These are phyloP conservation scores for Cnidoscolus chayamansa DNA, from an alignment of 441 rosid genomes.

Conservation along the genomic window DNA sequence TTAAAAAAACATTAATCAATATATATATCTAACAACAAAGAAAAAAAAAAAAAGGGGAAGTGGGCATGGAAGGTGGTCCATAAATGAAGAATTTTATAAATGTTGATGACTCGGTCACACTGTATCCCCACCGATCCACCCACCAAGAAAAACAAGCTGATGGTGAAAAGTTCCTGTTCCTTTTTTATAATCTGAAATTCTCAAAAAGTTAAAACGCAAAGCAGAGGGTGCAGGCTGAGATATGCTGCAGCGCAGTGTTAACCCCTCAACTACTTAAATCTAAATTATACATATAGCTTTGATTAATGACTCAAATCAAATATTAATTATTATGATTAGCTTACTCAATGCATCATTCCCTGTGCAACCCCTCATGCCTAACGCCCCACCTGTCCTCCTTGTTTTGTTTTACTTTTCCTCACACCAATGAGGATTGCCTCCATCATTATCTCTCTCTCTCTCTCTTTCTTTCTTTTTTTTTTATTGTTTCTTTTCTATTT, in stretches of 20 bases:
- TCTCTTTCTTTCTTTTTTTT: neutral
- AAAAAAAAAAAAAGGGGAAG: no score
- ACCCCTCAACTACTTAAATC: no score
- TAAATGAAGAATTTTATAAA: neutral
- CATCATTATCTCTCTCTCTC: constrained; percentile 9
- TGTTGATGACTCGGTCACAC: constrained; percentile 12
- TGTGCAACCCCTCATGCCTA: constrained; percentile 18
- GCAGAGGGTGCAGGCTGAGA: no score
- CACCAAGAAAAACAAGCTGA: neutral
- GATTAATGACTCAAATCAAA: no score
- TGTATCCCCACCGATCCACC: constrained; percentile 24
- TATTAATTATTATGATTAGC: no score
- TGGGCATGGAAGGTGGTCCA: constrained; percentile 8
- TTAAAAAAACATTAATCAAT: no score
- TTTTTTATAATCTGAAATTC: no score
- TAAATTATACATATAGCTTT: no score
- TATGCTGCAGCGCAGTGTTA: no score
- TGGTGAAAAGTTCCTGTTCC: neutral
- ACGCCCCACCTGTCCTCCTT: constrained; percentile 15
- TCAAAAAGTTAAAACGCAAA: no score
- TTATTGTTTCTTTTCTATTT: neutral
- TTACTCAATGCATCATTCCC: constrained; percentile 11
- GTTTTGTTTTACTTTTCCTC: constrained; percentile 16
- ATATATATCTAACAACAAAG: no score
- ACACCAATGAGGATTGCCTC: constrained; percentile 25